phyloP scores from a whole-genome alignment of 257 asterid species.

The Penstemon barbatus region DNA sequence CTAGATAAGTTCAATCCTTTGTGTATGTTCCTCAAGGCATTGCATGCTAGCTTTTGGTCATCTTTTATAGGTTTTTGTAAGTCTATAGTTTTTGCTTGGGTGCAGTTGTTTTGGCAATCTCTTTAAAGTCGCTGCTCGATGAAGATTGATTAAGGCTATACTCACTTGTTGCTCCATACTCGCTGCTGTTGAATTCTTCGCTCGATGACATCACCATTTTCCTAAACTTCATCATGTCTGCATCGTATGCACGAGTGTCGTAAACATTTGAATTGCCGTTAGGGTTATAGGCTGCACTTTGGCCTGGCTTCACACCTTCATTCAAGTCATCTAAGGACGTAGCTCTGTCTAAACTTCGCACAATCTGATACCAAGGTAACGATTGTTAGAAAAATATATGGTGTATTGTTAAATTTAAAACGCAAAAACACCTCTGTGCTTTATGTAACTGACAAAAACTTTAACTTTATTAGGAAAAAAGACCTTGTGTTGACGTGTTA shows the following conservation, averaged over 20 bases:
- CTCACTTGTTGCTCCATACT: conserved; percentile 62
- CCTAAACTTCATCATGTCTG: conserved; percentile 81
- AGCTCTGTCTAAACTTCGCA: conserved; percentile 73
- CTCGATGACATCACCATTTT: conserved; percentile 58
- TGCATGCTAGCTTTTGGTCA: neutral
- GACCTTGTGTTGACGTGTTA: too few species aligned
- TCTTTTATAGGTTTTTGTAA: neutral
- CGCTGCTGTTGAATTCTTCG: conserved; percentile 55
- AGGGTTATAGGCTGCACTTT: conserved; percentile 26
- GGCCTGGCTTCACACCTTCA: conserved; percentile 52
- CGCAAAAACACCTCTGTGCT: too few species aligned
- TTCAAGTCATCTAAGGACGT: conserved; percentile 72
- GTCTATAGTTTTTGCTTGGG: neutral
- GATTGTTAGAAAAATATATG: too few species aligned
- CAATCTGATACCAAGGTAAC: conserved; percentile 44
- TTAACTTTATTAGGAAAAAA: too few species aligned
- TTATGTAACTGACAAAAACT: too few species aligned
- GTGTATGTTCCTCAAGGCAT: neutral
- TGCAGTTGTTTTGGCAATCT: conserved; percentile 7
- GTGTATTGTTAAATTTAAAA: too few species aligned
- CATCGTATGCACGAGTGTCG: conserved; percentile 76
- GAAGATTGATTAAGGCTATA: conserved; percentile 58
- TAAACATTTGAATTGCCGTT: conserved; percentile 31
- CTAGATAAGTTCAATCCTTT: too few species aligned
- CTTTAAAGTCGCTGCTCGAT: conserved; percentile 42